Evolutionary conservation across 1,139 yeast genomes (phyloP).

Genomic region (Kurtzmaniella quercitrusa): DNA sequence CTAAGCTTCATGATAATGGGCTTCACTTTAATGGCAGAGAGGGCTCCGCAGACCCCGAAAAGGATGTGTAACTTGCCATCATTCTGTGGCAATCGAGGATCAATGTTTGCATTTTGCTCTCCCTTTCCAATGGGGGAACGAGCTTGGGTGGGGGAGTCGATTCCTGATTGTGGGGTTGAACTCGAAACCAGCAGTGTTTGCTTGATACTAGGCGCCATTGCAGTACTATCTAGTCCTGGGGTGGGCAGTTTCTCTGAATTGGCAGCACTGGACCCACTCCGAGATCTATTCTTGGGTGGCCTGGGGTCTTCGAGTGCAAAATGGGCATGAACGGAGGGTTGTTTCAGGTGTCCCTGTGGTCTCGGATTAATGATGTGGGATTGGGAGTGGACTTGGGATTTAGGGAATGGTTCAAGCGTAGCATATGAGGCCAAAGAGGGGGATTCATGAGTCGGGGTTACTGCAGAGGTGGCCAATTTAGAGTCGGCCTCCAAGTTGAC

Average conservation of each 20-base stretch:
- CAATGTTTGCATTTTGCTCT: conserved; percentile 55
- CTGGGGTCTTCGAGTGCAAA: conserved; percentile 72
- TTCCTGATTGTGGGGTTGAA: conserved; percentile 3
- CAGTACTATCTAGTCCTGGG: conserved; percentile 19
- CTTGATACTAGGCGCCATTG: neutral
- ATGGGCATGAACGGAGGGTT: conserved; percentile 74
- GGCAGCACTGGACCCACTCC: conserved; percentile 35
- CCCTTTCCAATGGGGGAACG: conserved; percentile 13
- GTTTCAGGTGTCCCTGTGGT: conserved; percentile 40
- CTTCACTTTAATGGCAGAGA: conserved; percentile 73
- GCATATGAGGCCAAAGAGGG: no score
- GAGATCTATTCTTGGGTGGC: conserved; percentile 39
- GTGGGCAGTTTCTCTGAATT: conserved; percentile 14
- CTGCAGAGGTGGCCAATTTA: no score
- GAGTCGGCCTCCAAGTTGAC: neutral
- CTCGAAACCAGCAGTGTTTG: conserved; percentile 8
- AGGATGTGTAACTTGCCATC: conserved; percentile 87
- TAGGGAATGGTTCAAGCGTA: conserved; percentile 3
- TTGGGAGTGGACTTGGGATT: conserved; percentile 11
- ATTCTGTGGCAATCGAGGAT: conserved; percentile 81
- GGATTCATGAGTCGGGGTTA: no score
- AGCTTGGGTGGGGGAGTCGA: neutral
- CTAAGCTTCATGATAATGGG: conserved; percentile 70
- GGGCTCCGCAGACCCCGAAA: conserved; percentile 87
- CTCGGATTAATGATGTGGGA: neutral